Percentiles rank a stretch among this genome's conserved stretches.
phyloP scores from a whole-genome alignment of 305 asterid genomes.

The Ajuga reptans region DNA sequence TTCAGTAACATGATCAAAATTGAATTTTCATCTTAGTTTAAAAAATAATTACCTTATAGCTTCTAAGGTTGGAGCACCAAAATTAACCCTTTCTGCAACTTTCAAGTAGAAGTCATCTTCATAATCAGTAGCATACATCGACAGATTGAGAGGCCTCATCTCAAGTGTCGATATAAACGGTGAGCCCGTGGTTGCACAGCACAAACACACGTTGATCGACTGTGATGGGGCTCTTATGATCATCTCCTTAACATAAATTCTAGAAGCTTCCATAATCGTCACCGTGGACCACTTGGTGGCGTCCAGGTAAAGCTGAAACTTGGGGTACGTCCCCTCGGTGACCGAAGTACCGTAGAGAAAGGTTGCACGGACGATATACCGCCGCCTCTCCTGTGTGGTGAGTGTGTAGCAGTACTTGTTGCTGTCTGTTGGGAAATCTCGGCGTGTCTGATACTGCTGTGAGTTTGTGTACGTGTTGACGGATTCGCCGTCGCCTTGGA shows the following conservation, averaged over 20 bases:
- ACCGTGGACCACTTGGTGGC: conserved; percentile 85
- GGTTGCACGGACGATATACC: conserved; percentile 76
- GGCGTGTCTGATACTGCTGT: conserved; percentile 45
- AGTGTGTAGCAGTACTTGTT: conserved; percentile 72
- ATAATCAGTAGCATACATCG: conserved; percentile 91
- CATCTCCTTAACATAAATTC: conserved; percentile 70
- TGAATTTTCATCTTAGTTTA: no score
- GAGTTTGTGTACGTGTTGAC: conserved; percentile 34
- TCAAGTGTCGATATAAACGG: conserved; percentile 92
- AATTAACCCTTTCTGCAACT: conserved; percentile 73
- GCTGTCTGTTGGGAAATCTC: conserved; percentile 71
- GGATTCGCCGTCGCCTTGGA: conserved; percentile 46
- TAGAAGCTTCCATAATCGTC: conserved; percentile 60
- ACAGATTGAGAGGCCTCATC: conserved; percentile 72
- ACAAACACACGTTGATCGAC: conserved; percentile 65
- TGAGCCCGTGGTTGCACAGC: conserved; percentile 85
- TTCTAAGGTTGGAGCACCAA: conserved; percentile 60
- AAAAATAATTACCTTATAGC: conserved; percentile 46
- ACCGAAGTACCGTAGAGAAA: conserved; percentile 60
- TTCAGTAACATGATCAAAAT: no score
- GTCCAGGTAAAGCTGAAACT: conserved; percentile 78
- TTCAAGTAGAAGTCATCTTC: conserved; percentile 70
- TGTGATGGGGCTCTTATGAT: conserved; percentile 72
- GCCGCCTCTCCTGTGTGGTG: conserved; percentile 56
- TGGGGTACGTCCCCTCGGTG: conserved; percentile 58